Conservation (phyloP, 2,329 filamentous ascomycete species). For the Coniochaeta sp. region DNA sequence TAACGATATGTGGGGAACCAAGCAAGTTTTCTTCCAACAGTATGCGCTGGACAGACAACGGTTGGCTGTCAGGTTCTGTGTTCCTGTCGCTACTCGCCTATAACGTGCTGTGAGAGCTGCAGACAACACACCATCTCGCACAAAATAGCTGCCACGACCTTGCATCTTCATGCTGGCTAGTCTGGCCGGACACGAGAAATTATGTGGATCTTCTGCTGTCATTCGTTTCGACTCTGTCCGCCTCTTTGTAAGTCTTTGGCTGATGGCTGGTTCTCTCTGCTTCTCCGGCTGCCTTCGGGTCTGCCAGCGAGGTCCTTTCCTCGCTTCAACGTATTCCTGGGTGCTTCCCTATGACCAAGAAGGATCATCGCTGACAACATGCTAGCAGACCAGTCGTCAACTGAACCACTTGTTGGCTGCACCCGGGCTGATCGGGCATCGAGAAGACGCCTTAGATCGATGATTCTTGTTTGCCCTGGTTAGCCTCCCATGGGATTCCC, state of each 20-base stretch:
- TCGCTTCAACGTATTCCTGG: not conserved
- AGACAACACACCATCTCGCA: not conserved
- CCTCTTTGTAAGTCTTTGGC: too few relatives aligned
- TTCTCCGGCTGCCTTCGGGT: not conserved
- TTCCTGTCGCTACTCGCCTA: not conserved
- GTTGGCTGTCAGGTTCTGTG: not conserved
- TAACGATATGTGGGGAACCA: not conserved
- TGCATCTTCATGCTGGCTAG: not conserved
- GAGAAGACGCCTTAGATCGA: not conserved
- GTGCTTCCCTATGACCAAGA: not conserved
- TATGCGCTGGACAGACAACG: not conserved
- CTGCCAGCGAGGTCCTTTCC: not conserved
- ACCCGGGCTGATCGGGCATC: not conserved
- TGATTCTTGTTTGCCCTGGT: not conserved
- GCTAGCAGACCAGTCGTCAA: not conserved
- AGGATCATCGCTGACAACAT: not conserved
- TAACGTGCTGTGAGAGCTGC: not conserved
- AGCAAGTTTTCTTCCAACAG: not conserved
- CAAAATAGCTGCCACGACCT: not conserved
- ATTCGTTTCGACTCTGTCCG: too few relatives aligned
- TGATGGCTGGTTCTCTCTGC: not conserved
- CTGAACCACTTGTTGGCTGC: not conserved
- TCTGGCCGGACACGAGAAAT: not conserved
- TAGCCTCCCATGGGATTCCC: not conserved
- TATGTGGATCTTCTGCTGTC: not conserved